Conservation (phyloP, 179 eudicot species). For the Patellifolia procumbens region DNA sequence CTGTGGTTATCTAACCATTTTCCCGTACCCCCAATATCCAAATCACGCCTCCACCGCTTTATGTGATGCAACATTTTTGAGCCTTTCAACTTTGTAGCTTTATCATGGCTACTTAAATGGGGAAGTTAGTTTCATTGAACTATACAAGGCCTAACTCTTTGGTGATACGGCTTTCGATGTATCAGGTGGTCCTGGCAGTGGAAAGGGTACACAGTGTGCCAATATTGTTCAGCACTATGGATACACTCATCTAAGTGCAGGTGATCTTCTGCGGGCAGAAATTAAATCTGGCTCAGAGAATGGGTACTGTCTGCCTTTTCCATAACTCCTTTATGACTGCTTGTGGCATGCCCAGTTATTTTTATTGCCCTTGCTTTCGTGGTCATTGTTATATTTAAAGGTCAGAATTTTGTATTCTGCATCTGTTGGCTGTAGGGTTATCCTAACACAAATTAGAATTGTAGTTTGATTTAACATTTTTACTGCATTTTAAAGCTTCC, state of each 20-base stretch:
- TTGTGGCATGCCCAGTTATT: background rate
- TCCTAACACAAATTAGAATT: background rate
- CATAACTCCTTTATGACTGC: background rate
- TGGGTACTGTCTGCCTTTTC: slow-evolving; percentile 36
- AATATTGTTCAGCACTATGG: no score
- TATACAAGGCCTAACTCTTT: background rate
- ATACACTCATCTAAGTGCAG: no score
- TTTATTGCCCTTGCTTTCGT: background rate
- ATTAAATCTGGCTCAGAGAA: no score
- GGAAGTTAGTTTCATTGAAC: background rate
- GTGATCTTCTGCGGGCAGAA: no score
- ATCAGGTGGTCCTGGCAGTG: no score
- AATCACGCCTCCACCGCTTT: no score
- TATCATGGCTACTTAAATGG: background rate
- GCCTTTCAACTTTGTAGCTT: background rate
- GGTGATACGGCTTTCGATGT: background rate
- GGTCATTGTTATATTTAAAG: background rate
- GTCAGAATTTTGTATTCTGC: background rate
- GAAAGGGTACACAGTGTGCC: no score
- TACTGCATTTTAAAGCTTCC: background rate
- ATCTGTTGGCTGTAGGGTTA: background rate
- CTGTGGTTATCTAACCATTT: no score
- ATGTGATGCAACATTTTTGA: background rate
- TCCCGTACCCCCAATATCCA: no score
- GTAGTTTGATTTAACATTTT: background rate